Evolutionary conservation across 1,284 basidiomycete species (phyloP).

Genomic region (Heliocybe sulcata): DNA sequence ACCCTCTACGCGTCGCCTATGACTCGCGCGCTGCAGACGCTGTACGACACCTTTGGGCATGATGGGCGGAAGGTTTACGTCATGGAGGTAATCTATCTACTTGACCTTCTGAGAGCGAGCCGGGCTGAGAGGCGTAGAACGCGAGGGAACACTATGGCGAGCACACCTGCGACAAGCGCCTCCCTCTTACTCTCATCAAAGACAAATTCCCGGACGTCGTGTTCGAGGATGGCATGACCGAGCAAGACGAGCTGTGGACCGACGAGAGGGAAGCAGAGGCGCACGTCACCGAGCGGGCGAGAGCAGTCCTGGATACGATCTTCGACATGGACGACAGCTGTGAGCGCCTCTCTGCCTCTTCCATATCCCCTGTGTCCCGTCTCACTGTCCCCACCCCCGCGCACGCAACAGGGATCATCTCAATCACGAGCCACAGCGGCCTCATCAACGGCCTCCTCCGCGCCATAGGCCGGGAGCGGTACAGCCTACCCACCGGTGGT

Average conservation of each 20-base stretch:
- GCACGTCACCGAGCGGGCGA: slow-evolving; percentile 49
- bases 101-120: slow-evolving; percentile 3
- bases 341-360: slow-evolving; percentile 16
- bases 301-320: slow-evolving; percentile 51
- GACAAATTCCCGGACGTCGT: slow-evolving; percentile 50
- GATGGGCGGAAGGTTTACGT: slow-evolving; percentile 31
- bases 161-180: slow-evolving; percentile 71
- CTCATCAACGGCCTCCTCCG: slow-evolving; percentile 48
- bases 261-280: slow-evolving; percentile 55
- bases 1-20: slow-evolving; percentile 69
- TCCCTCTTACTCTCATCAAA: slow-evolving; percentile 44
- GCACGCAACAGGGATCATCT: slow-evolving; percentile 37
- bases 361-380: too few species aligned
- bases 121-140: slow-evolving; percentile 23
- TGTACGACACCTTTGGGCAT: slow-evolving; percentile 57
- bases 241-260: slow-evolving; percentile 69
- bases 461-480: slow-evolving; percentile 33
- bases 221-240: slow-evolving; percentile 64
- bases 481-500: slow-evolving; percentile 57
- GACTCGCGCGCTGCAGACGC: slow-evolving; percentile 65
- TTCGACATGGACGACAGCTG: slow-evolving; percentile 49
- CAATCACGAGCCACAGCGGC: slow-evolving; percentile 57
- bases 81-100: slow-evolving; percentile 38
- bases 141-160: slow-evolving; percentile 63
- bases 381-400: not conserved